Conservation (phyloP, 768 basidiomycete genomes). For the Xerocomellus intermedius region DNA sequence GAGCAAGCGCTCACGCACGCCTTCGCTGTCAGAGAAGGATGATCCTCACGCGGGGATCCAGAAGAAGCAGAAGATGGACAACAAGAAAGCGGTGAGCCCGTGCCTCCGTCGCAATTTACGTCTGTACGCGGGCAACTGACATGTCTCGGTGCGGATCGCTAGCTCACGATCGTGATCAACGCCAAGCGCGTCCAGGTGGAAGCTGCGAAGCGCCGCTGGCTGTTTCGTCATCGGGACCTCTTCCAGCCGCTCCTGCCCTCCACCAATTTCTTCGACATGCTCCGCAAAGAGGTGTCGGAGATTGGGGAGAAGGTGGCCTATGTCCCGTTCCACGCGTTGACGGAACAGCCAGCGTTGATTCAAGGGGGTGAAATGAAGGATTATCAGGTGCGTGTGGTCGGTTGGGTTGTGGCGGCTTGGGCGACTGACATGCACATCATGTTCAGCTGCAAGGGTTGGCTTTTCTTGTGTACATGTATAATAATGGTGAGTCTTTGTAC, state of each 20-base stretch:
- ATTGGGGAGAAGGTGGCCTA: conserved; percentile 27
- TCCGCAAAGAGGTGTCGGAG: conserved; percentile 34
- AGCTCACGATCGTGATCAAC: conserved; percentile 44
- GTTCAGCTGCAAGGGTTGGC: conserved; percentile 57
- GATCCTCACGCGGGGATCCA: neutral
- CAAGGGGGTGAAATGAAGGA: conserved; percentile 64
- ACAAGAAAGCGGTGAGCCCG: conserved; percentile 41
- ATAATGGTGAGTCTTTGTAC: conserved; percentile 47
- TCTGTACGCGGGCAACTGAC: neutral
- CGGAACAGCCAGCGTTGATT: conserved; percentile 50
- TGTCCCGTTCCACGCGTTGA: conserved; percentile 39
- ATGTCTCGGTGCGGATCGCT: neutral
- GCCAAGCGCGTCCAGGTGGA: conserved; percentile 39
- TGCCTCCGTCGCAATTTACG: neutral
- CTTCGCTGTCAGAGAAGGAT: conserved; percentile 4
- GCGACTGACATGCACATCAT: neutral
- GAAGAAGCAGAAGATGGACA: conserved; percentile 35
- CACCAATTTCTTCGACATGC: conserved; percentile 38
- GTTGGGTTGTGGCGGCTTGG: neutral
- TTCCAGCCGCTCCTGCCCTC: conserved; percentile 49
- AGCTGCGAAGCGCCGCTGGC: conserved; percentile 44
- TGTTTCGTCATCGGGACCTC: conserved; percentile 42
- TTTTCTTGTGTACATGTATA: conserved; percentile 64
- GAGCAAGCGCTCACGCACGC: conserved; percentile 20
- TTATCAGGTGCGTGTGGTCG: conserved; percentile 51